These are phyloP conservation scores for Fusarium nanum DNA, from an alignment of 2,329 filamentous ascomycete species.

Conservation along the genomic window DNA sequence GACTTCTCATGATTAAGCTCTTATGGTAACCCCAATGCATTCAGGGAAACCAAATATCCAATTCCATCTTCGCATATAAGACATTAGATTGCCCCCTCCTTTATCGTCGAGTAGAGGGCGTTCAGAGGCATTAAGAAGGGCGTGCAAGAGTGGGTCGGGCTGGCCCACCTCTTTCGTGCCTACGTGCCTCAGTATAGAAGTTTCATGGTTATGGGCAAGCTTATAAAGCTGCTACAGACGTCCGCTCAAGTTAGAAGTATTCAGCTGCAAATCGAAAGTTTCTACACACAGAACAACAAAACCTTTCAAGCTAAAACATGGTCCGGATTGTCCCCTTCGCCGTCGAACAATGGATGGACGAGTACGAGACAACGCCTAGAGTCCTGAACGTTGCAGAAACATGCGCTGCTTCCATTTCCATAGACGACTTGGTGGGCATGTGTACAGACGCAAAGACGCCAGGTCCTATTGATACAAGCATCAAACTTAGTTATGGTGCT, in stretches of 20 bases:
- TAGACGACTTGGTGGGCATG: constrained; percentile 72
- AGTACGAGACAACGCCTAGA: constrained; percentile 66
- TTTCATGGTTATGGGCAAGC: not conserved
- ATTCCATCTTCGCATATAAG: not conserved
- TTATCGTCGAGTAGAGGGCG: constrained; percentile 1
- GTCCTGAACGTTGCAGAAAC: constrained; percentile 82
- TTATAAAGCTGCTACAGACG: constrained; percentile 4
- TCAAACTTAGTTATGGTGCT: constrained; percentile 76
- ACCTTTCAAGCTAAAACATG: constrained; percentile 52
- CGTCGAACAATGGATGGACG: constrained; percentile 79
- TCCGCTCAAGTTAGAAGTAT: not conserved
- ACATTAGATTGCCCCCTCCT: not conserved
- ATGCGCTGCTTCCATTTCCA: constrained; percentile 78
- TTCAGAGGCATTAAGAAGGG: not conserved
- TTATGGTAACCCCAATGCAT: not conserved
- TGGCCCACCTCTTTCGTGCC: not conserved
- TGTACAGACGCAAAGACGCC: constrained; percentile 63
- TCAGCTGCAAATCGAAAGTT: not conserved
- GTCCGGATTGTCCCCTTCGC: constrained; percentile 70
- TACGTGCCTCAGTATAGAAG: not conserved
- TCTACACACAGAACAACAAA: not conserved
- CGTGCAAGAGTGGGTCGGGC: not conserved
- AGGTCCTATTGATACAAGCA: constrained; percentile 60
- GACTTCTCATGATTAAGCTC: not conserved
- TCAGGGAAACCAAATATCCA: not conserved